Conservation (phyloP, 2,329 filamentous ascomycete species). For the Paecilomyces formosus region DNA sequence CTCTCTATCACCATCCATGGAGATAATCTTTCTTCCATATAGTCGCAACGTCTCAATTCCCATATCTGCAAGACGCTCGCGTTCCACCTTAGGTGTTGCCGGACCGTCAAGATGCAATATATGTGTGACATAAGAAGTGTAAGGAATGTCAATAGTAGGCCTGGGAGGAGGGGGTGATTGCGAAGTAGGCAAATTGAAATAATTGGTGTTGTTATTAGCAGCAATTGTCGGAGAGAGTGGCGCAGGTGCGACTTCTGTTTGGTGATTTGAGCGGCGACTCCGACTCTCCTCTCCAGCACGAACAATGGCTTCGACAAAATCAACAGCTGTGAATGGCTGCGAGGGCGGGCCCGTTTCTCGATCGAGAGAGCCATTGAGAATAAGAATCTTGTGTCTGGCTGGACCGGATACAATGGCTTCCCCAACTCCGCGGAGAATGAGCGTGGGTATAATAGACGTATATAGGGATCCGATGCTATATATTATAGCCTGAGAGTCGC, state of each 20-base stretch:
- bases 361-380: conserved; percentile 77
- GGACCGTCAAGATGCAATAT: conserved; percentile 70
- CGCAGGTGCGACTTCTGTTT: neutral
- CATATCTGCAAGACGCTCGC: conserved; percentile 51
- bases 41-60: conserved; percentile 73
- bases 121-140: conserved; percentile 70
- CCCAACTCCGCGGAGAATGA: conserved; percentile 72
- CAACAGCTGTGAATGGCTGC: conserved; percentile 61
- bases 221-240: conserved; percentile 6
- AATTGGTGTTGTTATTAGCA: neutral
- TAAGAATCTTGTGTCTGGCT: conserved; percentile 64
- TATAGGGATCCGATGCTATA: conserved; percentile 95
- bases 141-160: conserved; percentile 37
- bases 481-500: conserved; percentile 60
- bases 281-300: conserved; percentile 65
- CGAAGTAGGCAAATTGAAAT: neutral
- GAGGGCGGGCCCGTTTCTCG: conserved; percentile 72
- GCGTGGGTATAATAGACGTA: conserved; percentile 76
- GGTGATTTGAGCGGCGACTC: conserved; percentile 26
- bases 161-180: neutral
- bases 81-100: conserved; percentile 63
- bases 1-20: conserved; percentile 35
- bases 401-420: conserved; percentile 49
- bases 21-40: conserved; percentile 57
- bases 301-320: conserved; percentile 76